Evolutionary conservation across 2,329 filamentous ascomycete species (phyloP), one percentile per base, ranked within the genome.

Genomic region (Ceratocystis papillata): DNA sequence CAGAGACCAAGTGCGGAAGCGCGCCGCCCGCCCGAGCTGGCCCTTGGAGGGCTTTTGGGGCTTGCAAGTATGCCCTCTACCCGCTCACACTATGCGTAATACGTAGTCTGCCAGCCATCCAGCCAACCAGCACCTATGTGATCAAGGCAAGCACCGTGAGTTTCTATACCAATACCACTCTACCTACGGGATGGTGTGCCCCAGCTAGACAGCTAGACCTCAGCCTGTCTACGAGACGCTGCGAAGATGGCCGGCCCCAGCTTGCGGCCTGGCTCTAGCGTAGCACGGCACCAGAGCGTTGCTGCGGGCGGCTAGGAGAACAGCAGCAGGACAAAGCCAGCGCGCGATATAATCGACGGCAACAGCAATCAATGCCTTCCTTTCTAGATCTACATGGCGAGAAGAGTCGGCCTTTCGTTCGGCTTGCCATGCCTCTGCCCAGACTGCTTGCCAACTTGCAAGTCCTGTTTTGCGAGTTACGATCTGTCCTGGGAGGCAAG

Each of bases 1-100:
- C 12, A 55, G 8, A 55, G 50, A 25, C 25, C 20, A 30, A 33
- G 53, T 57, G 53, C 53, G 53, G 53, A 57, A 57, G 53, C 28
- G 12, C n/a, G 22, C 53, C 53, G 53, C 53, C 22, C 28, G 17
- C 6, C 12, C 15, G 25, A 33, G 20, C 4, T 12, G 28, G 30
- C 53, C 15, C n/a, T 53, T 20, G 22, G 46, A n/a, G n/a, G 17
- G 17, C 17, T n/a, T 20, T 22, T 50, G 17, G 46, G 17, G 46
- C 46, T 50, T n/a, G 46, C 53, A 33, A 33, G 6, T 33, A 7
- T 33, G 6, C 5, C 30, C 6, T 33, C 30, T 33, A 30, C 46
- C 20, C 10, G n/a, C 46, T 10, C 17, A 48, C 45, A 10, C 2
- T 10, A 5, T 8, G 48, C 8, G 5, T 20, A 53, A 2, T 53